A percentile compares a stretch with the other conserved stretches of the same genome.
These are phyloP conservation scores for Hydrangea macrophylla DNA, from an alignment of 148 eudicot species.

Conservation along the genomic window DNA sequence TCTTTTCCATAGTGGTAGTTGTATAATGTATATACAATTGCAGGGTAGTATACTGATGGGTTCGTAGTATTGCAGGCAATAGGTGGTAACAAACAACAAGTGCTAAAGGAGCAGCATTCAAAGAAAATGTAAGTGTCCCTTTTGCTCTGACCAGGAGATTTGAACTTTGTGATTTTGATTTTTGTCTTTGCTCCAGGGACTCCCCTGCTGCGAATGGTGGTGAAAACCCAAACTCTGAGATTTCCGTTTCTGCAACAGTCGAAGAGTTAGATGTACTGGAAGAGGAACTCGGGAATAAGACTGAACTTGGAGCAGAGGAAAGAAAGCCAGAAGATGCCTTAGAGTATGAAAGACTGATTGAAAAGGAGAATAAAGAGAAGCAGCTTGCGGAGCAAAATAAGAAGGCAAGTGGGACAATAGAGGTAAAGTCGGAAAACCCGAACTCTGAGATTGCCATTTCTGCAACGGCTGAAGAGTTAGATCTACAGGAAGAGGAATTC, in stretches of 20 bases:
- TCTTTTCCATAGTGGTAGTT: too few relatives aligned
- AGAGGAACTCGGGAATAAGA: constrained; percentile 38
- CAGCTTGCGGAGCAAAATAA: too few relatives aligned
- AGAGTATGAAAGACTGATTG: constrained; percentile 53
- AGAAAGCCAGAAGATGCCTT: constrained; percentile 77
- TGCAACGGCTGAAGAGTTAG: constrained; percentile 29
- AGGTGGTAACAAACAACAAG: constrained; percentile 24
- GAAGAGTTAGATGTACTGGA: constrained; percentile 36
- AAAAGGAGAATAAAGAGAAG: constrained; percentile 67
- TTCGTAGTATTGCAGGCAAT: constrained; percentile 39
- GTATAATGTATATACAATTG: too few relatives aligned
- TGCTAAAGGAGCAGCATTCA: constrained; percentile 26
- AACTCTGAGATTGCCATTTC: constrained; percentile 32
- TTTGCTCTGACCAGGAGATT: neutral
- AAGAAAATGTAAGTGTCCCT: constrained; percentile 38
- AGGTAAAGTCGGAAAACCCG: constrained; percentile 55
- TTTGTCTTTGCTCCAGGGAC: constrained; percentile 39
- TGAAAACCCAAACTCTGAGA: constrained; percentile 32
- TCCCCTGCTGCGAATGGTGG: constrained; percentile 31
- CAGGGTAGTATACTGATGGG: neutral
- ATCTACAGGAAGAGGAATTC: constrained; percentile 44
- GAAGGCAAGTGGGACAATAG: too few relatives aligned
- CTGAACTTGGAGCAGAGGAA: constrained; percentile 74
- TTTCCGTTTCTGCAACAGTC: constrained; percentile 26
- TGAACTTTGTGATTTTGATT: neutral